These are phyloP conservation scores for Saitozyma podzolica DNA, from an alignment of 768 basidiomycete genomes.

Conservation along the genomic window DNA sequence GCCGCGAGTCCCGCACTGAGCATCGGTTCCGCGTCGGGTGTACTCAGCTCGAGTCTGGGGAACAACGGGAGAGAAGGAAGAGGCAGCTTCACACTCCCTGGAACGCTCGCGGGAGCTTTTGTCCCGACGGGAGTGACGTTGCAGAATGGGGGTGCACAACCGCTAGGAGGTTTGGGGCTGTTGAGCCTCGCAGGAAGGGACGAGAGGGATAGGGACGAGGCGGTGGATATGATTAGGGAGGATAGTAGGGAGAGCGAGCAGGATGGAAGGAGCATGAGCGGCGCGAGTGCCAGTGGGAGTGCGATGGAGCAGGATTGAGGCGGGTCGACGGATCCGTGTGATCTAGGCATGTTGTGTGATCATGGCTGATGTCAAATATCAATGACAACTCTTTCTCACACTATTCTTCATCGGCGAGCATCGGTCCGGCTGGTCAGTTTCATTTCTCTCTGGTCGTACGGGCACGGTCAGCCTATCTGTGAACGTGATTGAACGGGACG, in stretches of 20 bases:
- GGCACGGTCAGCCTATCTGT: too few relatives aligned
- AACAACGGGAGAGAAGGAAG: neutral
- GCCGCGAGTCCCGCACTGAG: conserved; percentile 41
- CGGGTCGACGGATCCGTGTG: neutral
- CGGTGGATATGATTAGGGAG: conserved; percentile 25
- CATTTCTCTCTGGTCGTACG: too few relatives aligned
- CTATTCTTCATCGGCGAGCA: too few relatives aligned
- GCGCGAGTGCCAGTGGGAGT: conserved; percentile 15
- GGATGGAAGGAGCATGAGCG: conserved; percentile 23
- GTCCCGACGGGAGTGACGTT: conserved; percentile 7
- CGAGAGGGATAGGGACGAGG: conserved; percentile 16
- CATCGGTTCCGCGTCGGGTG: conserved; percentile 35
- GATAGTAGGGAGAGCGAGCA: conserved; percentile 22
- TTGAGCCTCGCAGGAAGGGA: conserved; percentile 29
- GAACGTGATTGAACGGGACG: too few relatives aligned
- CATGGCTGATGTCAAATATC: too few relatives aligned
- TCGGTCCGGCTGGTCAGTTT: too few relatives aligned
- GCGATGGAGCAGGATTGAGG: conserved; percentile 44
- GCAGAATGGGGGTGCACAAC: conserved; percentile 7
- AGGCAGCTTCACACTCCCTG: conserved; percentile 9
- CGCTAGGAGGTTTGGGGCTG: conserved; percentile 41
- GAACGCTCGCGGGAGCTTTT: conserved; percentile 17
- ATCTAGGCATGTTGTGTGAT: too few relatives aligned
- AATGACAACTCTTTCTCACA: too few relatives aligned
- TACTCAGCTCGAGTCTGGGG: conserved; percentile 21